Conservation (phyloP, 2,329 filamentous ascomycete species). For the Sarocladiaceae sp. region DNA sequence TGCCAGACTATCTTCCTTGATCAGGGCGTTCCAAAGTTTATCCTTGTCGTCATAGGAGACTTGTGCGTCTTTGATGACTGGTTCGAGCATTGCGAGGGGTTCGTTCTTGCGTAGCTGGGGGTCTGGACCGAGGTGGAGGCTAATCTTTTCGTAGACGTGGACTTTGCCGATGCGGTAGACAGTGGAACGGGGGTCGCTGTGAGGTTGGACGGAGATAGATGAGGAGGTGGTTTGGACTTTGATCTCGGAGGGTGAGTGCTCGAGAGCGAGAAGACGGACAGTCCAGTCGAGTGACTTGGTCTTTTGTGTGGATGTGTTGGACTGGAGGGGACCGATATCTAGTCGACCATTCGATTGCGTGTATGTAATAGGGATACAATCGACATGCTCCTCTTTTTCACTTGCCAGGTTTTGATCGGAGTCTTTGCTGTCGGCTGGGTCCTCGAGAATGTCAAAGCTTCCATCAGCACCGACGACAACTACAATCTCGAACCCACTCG, state of each 20-base stretch:
- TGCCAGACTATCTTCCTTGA: background rate
- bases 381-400: background rate
- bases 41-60: constrained; percentile 1
- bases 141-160: background rate
- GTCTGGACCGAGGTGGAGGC: background rate
- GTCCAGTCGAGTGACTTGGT: background rate
- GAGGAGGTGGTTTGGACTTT: background rate
- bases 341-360: background rate
- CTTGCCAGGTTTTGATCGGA: background rate
- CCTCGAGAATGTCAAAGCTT: constrained; percentile 44
- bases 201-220: background rate
- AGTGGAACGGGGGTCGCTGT: background rate
- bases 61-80: constrained; percentile 3
- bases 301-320: background rate
- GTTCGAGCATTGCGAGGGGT: background rate
- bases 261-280: background rate
- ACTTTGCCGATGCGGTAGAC: background rate
- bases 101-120: background rate
- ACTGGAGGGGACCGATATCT: background rate
- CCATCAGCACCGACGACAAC: constrained; percentile 44
- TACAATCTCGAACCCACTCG: constrained; percentile 42
- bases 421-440: constrained; percentile 18
- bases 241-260: background rate
- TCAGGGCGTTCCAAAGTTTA: background rate
- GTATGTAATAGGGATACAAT: background rate